These are phyloP conservation scores for Aquilaria agallochum DNA, from an alignment of 441 rosid genomes.

Conservation along the genomic window DNA sequence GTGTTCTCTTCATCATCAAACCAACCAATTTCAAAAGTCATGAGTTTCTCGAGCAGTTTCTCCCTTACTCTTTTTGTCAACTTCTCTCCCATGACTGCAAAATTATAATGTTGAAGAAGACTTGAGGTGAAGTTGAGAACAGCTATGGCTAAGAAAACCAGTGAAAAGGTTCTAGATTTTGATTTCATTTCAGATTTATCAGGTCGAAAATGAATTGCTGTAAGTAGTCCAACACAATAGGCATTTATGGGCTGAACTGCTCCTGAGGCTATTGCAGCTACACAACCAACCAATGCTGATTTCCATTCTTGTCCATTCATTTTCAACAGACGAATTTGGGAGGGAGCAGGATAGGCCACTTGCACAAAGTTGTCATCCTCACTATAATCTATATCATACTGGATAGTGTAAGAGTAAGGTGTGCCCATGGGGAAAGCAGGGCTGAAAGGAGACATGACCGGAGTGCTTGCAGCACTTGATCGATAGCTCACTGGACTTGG, in stretches of 20 bases:
- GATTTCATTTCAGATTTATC: conserved; percentile 39
- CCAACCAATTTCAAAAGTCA: conserved; percentile 71
- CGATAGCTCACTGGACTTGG: conserved; percentile 39
- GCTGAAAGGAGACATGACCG: conserved; percentile 44
- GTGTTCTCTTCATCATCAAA: conserved; percentile 65
- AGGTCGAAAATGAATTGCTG: conserved; percentile 41
- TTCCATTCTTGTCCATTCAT: conserved; percentile 55
- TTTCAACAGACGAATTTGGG: conserved; percentile 57
- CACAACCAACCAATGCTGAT: conserved; percentile 44
- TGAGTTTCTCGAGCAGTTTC: conserved; percentile 43
- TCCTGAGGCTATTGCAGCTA: conserved; percentile 61
- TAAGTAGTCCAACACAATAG: conserved; percentile 53
- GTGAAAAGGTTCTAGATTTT: conserved; percentile 41
- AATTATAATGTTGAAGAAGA: conserved; percentile 60
- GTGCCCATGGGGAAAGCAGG: conserved; percentile 62
- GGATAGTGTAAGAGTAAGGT: conserved; percentile 47
- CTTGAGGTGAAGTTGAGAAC: conserved; percentile 47
- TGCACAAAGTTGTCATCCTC: conserved; percentile 17
- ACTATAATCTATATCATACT: conserved; percentile 39
- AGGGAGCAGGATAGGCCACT: conserved; percentile 37
- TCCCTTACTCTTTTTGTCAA: conserved; percentile 62
- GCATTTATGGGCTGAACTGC: conserved; percentile 73
- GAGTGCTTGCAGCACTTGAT: conserved; percentile 39
- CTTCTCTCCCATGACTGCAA: conserved; percentile 66
- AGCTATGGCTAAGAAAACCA: conserved; percentile 47